Conservation (phyloP, 1,139 yeast genomes). For the Scheffersomyces segobiensis region DNA sequence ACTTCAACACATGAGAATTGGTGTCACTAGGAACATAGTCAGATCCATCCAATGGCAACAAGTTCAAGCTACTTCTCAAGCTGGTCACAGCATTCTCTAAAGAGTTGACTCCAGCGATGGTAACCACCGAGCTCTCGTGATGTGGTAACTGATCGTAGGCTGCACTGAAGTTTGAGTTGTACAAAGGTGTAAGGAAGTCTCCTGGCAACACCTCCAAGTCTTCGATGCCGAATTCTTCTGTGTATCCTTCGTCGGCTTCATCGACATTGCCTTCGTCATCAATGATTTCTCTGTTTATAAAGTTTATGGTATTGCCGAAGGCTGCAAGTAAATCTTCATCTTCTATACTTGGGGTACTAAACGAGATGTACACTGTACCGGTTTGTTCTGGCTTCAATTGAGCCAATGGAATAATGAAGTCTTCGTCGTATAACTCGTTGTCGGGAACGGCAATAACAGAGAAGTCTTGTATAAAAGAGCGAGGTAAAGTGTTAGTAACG, state of each 20-base stretch:
- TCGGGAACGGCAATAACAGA: constrained; percentile 73
- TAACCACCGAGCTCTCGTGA: constrained; percentile 36
- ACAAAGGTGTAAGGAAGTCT: constrained; percentile 78
- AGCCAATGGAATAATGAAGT: constrained; percentile 73
- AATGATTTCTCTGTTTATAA: constrained; percentile 78
- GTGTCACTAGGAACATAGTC: constrained; percentile 65
- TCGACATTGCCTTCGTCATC: constrained; percentile 70
- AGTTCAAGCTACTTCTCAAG: constrained; percentile 63
- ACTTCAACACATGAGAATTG: constrained; percentile 70
- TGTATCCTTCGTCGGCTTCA: constrained; percentile 79
- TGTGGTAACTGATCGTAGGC: constrained; percentile 69
- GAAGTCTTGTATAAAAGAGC: constrained; percentile 75
- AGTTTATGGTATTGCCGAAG: constrained; percentile 70
- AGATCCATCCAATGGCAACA: constrained; percentile 80
- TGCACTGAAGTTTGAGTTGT: constrained; percentile 73
- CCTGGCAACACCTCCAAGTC: constrained; percentile 76
- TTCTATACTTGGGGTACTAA: constrained; percentile 53
- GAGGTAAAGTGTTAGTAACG: constrained; percentile 81
- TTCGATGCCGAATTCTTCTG: constrained; percentile 91
- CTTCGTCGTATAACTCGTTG: constrained; percentile 60
- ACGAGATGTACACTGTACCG: constrained; percentile 80
- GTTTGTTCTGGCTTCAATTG: constrained; percentile 69
- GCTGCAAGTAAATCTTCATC: constrained; percentile 49
- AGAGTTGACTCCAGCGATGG: constrained; percentile 32
- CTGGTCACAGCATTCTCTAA: constrained; percentile 41